Base-by-base conservation (phyloP, 805 yeast species). In the Starmerella etchellsii region DNA sequence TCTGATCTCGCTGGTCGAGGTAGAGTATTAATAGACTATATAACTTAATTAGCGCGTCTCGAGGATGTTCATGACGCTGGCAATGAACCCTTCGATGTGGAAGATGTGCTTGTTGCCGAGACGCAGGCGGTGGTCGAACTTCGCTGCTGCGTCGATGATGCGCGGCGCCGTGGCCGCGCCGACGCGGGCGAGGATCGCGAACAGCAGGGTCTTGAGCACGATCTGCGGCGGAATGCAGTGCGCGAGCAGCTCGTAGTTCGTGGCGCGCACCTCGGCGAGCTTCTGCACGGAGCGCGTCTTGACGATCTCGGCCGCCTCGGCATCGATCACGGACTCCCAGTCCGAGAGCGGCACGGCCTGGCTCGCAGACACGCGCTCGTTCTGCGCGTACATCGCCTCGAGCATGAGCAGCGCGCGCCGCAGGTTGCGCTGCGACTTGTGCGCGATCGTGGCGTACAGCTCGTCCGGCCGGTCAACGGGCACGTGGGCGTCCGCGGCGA, bases 21-120 rank as follows among this genome's bases (percentile, higher is more conserved):
- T 9, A 16, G 4, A n/a, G n/a, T n/a, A n/a, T n/a, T n/a, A n/a
- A n/a, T n/a, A n/a, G n/a, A n/a, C n/a, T n/a, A n/a, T n/a, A n/a
- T n/a, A n/a, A n/a, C n/a, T 23, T 16, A 7, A 18, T 16, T 6
- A 6, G 22, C 22, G 11, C 33, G 41, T 31, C 47, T 80, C 91
- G 37, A 81, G 58, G 8, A 70, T 70, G 31, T 83, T 81, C 96
- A 91, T 88, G 2, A 76, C 74, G 56, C 73, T 78, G 1, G 96
- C 95, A 16, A 82, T 72, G 56, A 84, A 91, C 1, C 97, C 98
- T 64, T 91, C 98, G 40, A 91, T 63, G 62, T 91, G 98, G 61
- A 83, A 91, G 11, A 91, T 88, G 29, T 85, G 82, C 60, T 91
- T 91, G 44, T 73, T 72, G 2, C 97, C 98, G 43, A 81, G 63